Base-by-base conservation (phyloP, 75 land plant species). In the Cryptomeria japonica region DNA sequence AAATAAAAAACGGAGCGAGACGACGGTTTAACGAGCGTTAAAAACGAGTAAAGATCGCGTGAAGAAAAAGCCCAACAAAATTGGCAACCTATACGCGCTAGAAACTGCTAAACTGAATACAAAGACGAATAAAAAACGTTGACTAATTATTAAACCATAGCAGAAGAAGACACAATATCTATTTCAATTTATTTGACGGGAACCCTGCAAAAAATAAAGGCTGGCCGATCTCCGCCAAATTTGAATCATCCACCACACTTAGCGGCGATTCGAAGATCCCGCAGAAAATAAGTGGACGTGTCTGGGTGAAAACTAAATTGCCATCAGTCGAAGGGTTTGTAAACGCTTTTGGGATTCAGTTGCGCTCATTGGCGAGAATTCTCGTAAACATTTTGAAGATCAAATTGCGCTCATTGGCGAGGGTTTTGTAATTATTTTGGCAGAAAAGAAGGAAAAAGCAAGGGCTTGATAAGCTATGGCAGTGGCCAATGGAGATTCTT, bases 401-500 rank as follows among this genome's bases (percentile, higher is more conserved):
- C 28, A 58, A 58, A 58, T 58, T 58, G 7, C 70, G 70, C 70
- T 64, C 4, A 22, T 64, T 22, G 70, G n/a, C 70, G 70, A 64
- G 70, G 70, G n/a, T 64, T 25, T 64, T 64, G n/a, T 64, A 25
- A 64, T 25, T 5, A 5, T 25, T 64, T 28, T 64, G 7, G 70
- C 7, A 25, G 16, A 51, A 51, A 51, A 25, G n/a, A 25, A 7
- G 70, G 7, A 7, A 28, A 64, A 64, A 28, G 9, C 6, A 64
- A 58, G 64, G 70, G 70, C n/a, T 25, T 64, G n/a, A 64, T 64
- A 7, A 25, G 9, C 31, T 64, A 64, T 64, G 70, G 82, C 82
- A 34, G 49, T 84, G 85, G 85, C 56, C 22, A 46, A 84, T 46
- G 56, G 55, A n/a, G 85, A 84, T 49, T 84, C 85, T 32, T 49